A percentile compares a stretch with the other conserved stretches of the same genome.
phyloP scores from a whole-genome alignment of 371 early-diverging fungal genomes.

The Circinella umbellata region DNA sequence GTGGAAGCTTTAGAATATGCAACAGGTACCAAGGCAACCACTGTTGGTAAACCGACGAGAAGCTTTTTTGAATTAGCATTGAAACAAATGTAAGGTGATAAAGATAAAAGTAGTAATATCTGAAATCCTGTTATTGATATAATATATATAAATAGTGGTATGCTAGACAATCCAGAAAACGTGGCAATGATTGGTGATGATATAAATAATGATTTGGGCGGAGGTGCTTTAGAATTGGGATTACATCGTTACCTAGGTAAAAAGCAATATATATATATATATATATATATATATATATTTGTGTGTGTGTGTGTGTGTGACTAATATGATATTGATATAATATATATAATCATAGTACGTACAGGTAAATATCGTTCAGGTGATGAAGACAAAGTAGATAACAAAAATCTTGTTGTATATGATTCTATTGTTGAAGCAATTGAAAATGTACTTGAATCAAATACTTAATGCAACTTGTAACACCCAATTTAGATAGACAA shows the following conservation, averaged over 20 bases:
- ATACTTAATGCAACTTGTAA: neutral
- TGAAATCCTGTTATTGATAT: neutral
- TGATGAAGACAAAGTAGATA: conserved; percentile 59
- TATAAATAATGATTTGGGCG: conserved; percentile 79
- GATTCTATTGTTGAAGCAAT: conserved; percentile 51
- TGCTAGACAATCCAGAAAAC: conserved; percentile 38
- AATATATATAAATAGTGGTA: conserved; percentile 20
- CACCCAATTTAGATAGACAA: neutral
- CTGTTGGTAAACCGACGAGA: conserved; percentile 86
- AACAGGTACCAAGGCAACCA: conserved; percentile 62
- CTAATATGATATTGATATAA: conserved; percentile 10
- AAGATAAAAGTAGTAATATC: neutral
- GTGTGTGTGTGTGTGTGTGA: too few relatives aligned
- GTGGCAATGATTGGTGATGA: conserved; percentile 90
- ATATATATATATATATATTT: too few relatives aligned
- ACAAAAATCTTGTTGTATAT: conserved; percentile 27
- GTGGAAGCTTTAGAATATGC: conserved; percentile 83
- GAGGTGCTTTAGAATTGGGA: conserved; percentile 72
- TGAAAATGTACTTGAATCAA: conserved; percentile 35
- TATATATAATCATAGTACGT: conserved; percentile 22
- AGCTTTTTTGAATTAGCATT: conserved; percentile 80
- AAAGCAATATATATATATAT: neutral
- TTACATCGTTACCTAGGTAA: conserved; percentile 71
- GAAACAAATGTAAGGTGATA: conserved; percentile 61
- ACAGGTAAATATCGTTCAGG: conserved; percentile 84